phyloP scores from a whole-genome alignment of 345 rosid species.

The Arabis alpina region DNA sequence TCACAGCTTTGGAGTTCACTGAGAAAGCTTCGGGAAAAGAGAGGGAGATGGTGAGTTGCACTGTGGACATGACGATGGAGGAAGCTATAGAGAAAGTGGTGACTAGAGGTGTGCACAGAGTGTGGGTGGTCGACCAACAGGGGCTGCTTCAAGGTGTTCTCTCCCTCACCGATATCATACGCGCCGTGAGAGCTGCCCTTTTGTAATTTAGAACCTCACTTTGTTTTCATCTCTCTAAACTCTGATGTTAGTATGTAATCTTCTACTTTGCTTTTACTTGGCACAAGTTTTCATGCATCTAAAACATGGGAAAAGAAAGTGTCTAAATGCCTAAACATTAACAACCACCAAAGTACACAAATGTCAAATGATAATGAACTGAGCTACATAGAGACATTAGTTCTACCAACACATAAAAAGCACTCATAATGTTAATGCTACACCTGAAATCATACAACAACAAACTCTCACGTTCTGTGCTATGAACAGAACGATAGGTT shows the following conservation, averaged over 20 bases:
- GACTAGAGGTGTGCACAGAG: conserved; percentile 67
- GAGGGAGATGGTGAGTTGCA: conserved; percentile 61
- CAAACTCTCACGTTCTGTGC: conserved; percentile 30
- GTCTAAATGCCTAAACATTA: conserved; percentile 24
- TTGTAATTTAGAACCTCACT: conserved; percentile 4
- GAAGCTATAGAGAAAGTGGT: conserved; percentile 68
- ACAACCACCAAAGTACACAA: conserved; percentile 15
- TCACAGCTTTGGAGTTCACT: conserved; percentile 58
- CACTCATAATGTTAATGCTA: conserved; percentile 40
- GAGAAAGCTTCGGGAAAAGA: conserved; percentile 43
- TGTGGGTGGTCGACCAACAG: conserved; percentile 69
- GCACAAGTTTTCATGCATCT: neutral
- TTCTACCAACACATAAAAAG: conserved; percentile 23
- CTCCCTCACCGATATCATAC: conserved; percentile 69
- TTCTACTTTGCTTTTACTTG: neutral
- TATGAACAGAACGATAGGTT: conserved; percentile 28
- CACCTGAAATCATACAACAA: conserved; percentile 38
- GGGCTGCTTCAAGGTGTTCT: conserved; percentile 67
- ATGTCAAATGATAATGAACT: conserved; percentile 25
- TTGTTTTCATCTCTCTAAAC: neutral
- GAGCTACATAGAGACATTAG: conserved; percentile 29
- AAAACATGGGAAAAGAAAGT: neutral
- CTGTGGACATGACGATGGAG: conserved; percentile 46
- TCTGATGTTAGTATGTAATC: neutral
- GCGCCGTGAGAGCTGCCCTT: conserved; percentile 51